Evolutionary conservation across 805 yeast genomes (phyloP), one percentile per base, ranked within the genome.

Genomic region (Limtongozyma cylindracea): DNA sequence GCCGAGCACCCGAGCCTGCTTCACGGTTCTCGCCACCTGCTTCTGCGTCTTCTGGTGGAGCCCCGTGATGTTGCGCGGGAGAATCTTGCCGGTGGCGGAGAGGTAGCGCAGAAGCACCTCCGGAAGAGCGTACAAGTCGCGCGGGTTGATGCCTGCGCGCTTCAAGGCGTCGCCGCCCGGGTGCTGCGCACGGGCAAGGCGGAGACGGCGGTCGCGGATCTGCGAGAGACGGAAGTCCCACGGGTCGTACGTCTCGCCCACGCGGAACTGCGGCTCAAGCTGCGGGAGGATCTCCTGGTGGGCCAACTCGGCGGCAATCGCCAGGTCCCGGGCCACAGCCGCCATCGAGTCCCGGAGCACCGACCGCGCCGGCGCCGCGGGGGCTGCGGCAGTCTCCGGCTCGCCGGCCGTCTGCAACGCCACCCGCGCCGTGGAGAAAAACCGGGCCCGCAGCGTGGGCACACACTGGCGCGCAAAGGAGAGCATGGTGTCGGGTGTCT

Each of bases 21-120:
- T n/a, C n/a, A n/a, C n/a, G n/a, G n/a, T n/a, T n/a, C n/a, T n/a
- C n/a, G n/a, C n/a, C n/a, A n/a, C n/a, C n/a, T n/a, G n/a, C n/a
- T n/a, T n/a, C n/a, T n/a, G n/a, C n/a, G n/a, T n/a, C n/a, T n/a
- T n/a, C n/a, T n/a, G n/a, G n/a, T n/a, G n/a, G n/a, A n/a, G n/a
- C n/a, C 84, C 80, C 2, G 78, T 67, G 10, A 64, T 61, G 23
- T 64, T 63, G 27, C 84, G 58, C 11, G 78, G 74, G 23, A 67
- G 46, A 20, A 80, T 77, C 35, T 64, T 67, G 10, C 95, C 95
- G 5, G 77, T 63, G 11, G 67, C 43, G 6, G 73, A 52, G 24
- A 78, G 39, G 35, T 61, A 80, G 20, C 56, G 49, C 1, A 78
- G 64, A 25, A 82, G 53, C 10, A 65, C 45, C 27, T 55, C 63